These are phyloP conservation scores for Populus euphratica DNA, from an alignment of 345 rosid genomes.

Conservation along the genomic window DNA sequence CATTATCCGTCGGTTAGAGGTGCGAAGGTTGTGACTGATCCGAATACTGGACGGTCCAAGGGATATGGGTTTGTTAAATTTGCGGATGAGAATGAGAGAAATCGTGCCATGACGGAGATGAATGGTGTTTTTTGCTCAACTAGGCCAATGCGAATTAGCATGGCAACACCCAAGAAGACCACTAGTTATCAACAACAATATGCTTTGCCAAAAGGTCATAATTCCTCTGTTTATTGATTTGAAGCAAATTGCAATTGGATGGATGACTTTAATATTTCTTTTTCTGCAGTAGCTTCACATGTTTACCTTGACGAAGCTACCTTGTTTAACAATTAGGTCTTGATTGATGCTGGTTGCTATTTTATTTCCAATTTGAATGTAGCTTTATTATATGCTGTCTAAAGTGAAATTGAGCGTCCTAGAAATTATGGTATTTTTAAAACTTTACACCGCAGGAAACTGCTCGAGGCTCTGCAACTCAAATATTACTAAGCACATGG, in stretches of 20 bases:
- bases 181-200: constrained; percentile 65
- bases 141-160: constrained; percentile 91
- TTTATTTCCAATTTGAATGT: neutral
- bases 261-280: too few relatives aligned
- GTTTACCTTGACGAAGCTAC: neutral
- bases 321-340: neutral
- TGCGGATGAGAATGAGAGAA: constrained; percentile 83
- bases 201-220: neutral
- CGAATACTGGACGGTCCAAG: constrained; percentile 91
- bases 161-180: constrained; percentile 78
- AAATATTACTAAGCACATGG: neutral
- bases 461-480: neutral
- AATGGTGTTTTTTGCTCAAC: constrained; percentile 89
- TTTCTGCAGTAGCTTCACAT: neutral
- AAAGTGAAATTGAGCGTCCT: neutral
- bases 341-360: neutral
- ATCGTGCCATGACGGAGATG: constrained; percentile 92
- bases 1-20: constrained; percentile 88
- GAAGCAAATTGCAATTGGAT: neutral
- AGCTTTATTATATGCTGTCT: neutral
- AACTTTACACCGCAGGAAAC: neutral
- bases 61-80: constrained; percentile 98
- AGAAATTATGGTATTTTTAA: neutral
- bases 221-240: neutral
- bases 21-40: constrained; percentile 98